A percentile compares a stretch with the other conserved stretches of the same genome.
These are phyloP conservation scores for Periconia sp. DNA, from an alignment of 2,329 filamentous ascomycete genomes.

Conservation along the genomic window DNA sequence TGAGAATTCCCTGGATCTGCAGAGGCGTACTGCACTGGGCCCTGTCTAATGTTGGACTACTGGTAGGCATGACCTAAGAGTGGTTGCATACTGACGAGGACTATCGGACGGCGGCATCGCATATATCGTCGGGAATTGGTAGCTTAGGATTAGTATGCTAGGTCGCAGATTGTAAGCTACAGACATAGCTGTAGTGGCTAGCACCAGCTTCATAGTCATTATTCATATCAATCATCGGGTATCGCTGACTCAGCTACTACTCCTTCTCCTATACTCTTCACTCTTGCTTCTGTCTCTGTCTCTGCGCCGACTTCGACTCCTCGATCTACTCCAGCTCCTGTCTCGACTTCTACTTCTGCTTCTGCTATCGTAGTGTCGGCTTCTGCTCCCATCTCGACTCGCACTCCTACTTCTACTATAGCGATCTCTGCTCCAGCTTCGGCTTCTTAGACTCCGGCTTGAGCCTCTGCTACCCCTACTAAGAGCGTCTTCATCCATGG, in stretches of 20 bases:
- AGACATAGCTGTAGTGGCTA: too few species aligned
- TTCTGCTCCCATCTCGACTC: too few species aligned
- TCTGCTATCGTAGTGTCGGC: slow-evolving; percentile 3
- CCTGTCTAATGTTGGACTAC: too few species aligned
- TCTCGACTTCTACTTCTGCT: slow-evolving; percentile 8
- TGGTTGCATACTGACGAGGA: too few species aligned
- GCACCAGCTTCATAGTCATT: too few species aligned
- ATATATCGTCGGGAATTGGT: too few species aligned
- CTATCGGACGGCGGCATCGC: too few species aligned
- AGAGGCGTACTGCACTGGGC: too few species aligned
- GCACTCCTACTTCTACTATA: slow-evolving; percentile 10
- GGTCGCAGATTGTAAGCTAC: too few species aligned
- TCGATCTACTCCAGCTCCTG: not conserved
- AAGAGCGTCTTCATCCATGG: slow-evolving; percentile 64
- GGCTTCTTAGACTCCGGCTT: slow-evolving; percentile 8
- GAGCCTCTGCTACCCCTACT: slow-evolving; percentile 5
- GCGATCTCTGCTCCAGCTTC: slow-evolving; percentile 4
- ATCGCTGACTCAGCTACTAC: slow-evolving; percentile 6
- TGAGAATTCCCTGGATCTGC: too few species aligned
- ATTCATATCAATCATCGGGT: not conserved
- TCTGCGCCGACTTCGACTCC: not conserved
- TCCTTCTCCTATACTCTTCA: slow-evolving; percentile 4
- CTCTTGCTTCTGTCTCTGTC: slow-evolving; percentile 7
- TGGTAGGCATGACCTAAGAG: too few species aligned
- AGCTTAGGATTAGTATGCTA: too few species aligned